A percentile compares a stretch with the other conserved stretches of the same genome.
These are phyloP conservation scores for Artemisia annua DNA, from an alignment of 129 eudicot species.

Conservation along the genomic window DNA sequence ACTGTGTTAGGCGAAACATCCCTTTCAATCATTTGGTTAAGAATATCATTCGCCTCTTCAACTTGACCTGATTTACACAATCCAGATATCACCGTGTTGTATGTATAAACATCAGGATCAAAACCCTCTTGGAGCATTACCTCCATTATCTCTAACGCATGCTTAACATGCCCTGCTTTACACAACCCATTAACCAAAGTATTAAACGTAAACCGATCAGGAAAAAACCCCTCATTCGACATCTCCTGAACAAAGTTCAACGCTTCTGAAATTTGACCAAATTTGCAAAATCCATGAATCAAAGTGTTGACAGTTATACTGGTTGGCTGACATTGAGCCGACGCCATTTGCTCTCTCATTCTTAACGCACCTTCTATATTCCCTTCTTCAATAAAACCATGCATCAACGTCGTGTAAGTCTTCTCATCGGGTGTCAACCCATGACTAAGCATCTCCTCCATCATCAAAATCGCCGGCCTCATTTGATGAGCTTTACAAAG, in stretches of 20 bases:
- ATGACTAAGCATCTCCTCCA: slow-evolving; percentile 78
- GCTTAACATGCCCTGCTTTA: slow-evolving; percentile 71
- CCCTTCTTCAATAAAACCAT: slow-evolving; percentile 86
- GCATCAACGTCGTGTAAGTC: slow-evolving; percentile 87
- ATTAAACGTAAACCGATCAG: slow-evolving; percentile 74
- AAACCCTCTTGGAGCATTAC: slow-evolving; percentile 82
- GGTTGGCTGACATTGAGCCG: slow-evolving; percentile 57
- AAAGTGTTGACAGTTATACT: slow-evolving; percentile 67
- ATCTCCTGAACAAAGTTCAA: slow-evolving; percentile 64
- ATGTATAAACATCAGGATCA: slow-evolving; percentile 71
- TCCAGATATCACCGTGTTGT: slow-evolving; percentile 80
- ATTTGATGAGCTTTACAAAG: slow-evolving; percentile 89
- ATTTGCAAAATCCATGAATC: slow-evolving; percentile 77
- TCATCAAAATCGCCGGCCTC: slow-evolving; percentile 83
- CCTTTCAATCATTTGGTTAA: slow-evolving; percentile 66
- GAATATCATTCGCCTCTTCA: slow-evolving; percentile 67
- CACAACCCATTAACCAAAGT: slow-evolving; percentile 76
- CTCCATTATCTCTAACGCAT: slow-evolving; percentile 75
- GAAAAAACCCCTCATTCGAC: slow-evolving; percentile 66
- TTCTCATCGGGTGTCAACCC: slow-evolving; percentile 83
- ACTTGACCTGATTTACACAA: slow-evolving; percentile 70
- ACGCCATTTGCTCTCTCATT: slow-evolving; percentile 68
- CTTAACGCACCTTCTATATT: slow-evolving; percentile 75
- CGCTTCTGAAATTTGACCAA: slow-evolving; percentile 74
- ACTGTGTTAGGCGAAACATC: slow-evolving; percentile 68